Evolutionary conservation across 164 flowering plant species (phyloP).

Genomic region (Aristolochia californica): DNA sequence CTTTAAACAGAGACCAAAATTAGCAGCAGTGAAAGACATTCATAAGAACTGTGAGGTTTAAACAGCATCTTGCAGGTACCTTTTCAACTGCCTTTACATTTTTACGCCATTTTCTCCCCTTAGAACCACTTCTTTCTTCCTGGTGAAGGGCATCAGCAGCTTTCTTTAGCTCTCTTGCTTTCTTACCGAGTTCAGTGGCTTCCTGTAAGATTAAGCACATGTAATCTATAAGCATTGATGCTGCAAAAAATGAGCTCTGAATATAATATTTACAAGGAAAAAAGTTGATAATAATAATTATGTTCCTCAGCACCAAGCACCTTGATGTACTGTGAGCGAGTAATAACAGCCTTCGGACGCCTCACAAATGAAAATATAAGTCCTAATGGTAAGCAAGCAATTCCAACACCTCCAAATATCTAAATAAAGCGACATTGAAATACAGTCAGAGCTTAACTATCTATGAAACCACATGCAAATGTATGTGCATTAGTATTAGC

Average conservation of each 20-base stretch:
- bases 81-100: slow-evolving; percentile 93
- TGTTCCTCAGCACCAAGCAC: slow-evolving; percentile 21
- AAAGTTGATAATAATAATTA: not conserved
- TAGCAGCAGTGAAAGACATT: not conserved
- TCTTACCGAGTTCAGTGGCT: slow-evolving; percentile 93
- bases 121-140: slow-evolving; percentile 86
- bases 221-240: not conserved
- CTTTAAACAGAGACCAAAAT: not conserved
- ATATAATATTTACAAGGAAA: too few species aligned
- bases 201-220: slow-evolving; percentile 34
- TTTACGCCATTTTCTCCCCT: slow-evolving; percentile 97
- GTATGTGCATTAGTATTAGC: not conserved
- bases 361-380: slow-evolving; percentile 77
- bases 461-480: not conserved
- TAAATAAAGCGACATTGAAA: slow-evolving; percentile 8
- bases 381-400: slow-evolving; percentile 83
- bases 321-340: slow-evolving; percentile 97
- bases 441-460: not conserved
- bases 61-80: slow-evolving; percentile 23
- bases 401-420: slow-evolving; percentile 99
- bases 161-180: slow-evolving; percentile 87
- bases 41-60: not conserved
- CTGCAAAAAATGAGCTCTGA: not conserved
- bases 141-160: slow-evolving; percentile 93
- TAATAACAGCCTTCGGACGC: slow-evolving; percentile 96